Percentiles rank a stretch among this genome's conserved stretches.
Evolutionary conservation across 148 eudicot species (phyloP).

Genomic region (Spergularia bocconei): DNA sequence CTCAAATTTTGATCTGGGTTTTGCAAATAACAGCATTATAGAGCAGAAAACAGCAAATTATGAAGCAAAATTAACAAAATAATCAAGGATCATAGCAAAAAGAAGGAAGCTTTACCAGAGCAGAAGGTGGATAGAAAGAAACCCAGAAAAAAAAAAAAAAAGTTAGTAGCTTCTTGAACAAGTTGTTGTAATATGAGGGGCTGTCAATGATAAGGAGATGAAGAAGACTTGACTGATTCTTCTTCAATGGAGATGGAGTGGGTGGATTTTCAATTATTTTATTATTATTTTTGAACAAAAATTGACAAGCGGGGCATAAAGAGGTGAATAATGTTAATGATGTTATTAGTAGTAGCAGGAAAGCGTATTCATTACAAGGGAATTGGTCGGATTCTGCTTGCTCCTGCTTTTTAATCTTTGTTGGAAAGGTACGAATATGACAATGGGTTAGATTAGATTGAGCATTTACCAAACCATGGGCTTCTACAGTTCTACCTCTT

Average conservation of each 20-base stretch:
- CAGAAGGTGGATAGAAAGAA: neutral
- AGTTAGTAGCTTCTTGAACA: neutral
- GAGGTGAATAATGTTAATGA: no score
- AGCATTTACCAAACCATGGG: no score
- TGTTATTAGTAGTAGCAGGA: no score
- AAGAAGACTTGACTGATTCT: constrained; percentile 20
- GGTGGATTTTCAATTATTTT: neutral
- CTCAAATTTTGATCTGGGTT: constrained; percentile 8
- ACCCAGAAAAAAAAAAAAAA: neutral
- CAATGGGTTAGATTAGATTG: no score
- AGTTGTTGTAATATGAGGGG: neutral
- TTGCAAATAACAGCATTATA: constrained; percentile 1
- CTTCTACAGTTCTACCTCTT: no score
- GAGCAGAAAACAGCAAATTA: neutral
- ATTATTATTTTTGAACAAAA: neutral
- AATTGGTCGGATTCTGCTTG: no score
- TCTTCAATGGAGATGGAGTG: neutral
- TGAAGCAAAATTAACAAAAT: neutral
- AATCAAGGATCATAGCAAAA: neutral
- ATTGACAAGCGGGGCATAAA: no score
- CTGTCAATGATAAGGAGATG: neutral
- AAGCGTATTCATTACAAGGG: no score
- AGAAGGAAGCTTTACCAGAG: neutral
- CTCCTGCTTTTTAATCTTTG: no score
- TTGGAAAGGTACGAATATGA: no score